Conservation (phyloP, 257 asterid genomes). For the Solanum corneliomulleri region DNA sequence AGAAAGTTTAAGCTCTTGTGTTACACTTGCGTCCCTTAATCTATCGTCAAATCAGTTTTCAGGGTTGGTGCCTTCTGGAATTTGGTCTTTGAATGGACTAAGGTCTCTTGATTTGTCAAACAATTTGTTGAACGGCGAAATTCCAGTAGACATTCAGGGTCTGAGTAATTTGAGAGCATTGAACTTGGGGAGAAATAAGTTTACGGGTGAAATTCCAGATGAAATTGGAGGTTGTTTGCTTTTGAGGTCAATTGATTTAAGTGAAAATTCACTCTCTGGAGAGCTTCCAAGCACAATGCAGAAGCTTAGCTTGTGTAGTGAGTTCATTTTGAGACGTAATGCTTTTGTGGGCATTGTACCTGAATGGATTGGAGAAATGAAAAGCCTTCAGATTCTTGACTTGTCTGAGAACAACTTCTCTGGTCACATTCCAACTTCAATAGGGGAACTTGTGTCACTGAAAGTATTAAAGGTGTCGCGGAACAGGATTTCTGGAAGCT, state of each 20-base stretch:
- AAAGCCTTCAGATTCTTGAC: slow-evolving; percentile 53
- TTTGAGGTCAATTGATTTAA: slow-evolving; percentile 62
- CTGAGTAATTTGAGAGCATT: slow-evolving; percentile 49
- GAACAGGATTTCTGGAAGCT: slow-evolving; percentile 43
- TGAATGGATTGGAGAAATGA: slow-evolving; percentile 75
- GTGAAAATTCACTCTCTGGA: slow-evolving; percentile 47
- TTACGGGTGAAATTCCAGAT: slow-evolving; percentile 52
- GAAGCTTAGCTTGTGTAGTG: slow-evolving; percentile 51
- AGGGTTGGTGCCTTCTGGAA: slow-evolving; percentile 48
- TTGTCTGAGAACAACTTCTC: slow-evolving; percentile 55
- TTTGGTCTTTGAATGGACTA: slow-evolving; percentile 63
- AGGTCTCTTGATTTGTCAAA: slow-evolving; percentile 76
- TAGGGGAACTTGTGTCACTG: slow-evolving; percentile 49
- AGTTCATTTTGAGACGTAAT: slow-evolving; percentile 36
- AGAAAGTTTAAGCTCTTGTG: slow-evolving; percentile 63
- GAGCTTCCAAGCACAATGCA: slow-evolving; percentile 58
- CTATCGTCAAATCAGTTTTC: slow-evolving; percentile 74
- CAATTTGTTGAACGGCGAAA: slow-evolving; percentile 56
- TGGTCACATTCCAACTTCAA: slow-evolving; percentile 46
- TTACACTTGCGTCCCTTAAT: slow-evolving; percentile 50
- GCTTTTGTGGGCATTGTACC: slow-evolving; percentile 40
- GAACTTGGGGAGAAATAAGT: slow-evolving; percentile 39
- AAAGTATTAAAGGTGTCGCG: slow-evolving; percentile 48
- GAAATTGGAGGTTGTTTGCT: slow-evolving; percentile 56
- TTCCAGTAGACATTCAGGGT: slow-evolving; percentile 42